Evolutionary conservation across 306 rosid genomes (phyloP), one percentile per base, ranked within the genome.

Genomic region (Glycine soja): DNA sequence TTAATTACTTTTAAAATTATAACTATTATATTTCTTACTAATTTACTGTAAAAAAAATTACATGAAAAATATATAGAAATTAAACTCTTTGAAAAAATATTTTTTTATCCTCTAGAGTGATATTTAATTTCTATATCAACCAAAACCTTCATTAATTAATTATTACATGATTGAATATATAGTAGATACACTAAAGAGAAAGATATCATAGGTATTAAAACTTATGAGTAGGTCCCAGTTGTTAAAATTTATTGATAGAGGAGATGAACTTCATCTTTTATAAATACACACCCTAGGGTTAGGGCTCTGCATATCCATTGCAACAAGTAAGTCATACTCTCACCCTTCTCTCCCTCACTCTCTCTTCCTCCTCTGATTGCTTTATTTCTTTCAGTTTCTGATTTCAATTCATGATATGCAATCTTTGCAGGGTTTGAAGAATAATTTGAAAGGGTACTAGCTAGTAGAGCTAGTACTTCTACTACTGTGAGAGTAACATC

Each of bases 211-310:
- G 18, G 19, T 74, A 58, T 75, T 38, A 65, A 45, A 62, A 68
- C 45, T 59, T 52, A 72, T 81, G 81, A 67, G 80, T 72, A 74
- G 81, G 82, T 72, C 53, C 77, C 78, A 75, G 81, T 56, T 69
- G 1, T 42, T 48, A 19, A 47, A 46, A 43, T 58, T 71, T 38
- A 79, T 57, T 71, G 24, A 58, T 53, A 6, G 63, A 30, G n/a
- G 57, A 62, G 13, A 74, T 78, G 10, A 57, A 30, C 53, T 73
- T 85, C 74, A 47, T 42, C 73, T 70, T 81, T 74, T 89, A 91
- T 89, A 89, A 84, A 90, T 86, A 83, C 72, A 77, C 38, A 72
- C 80, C 83, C 89, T 85, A 90, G 97, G 90, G 94, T 89, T 93
- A 91, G 96, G 96, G 95, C 88, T 87, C 79, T 53, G 72, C 80